Evolutionary conservation across 2,329 filamentous ascomycete species (phyloP).

Genomic region (Colletotrichum liaoningense): DNA sequence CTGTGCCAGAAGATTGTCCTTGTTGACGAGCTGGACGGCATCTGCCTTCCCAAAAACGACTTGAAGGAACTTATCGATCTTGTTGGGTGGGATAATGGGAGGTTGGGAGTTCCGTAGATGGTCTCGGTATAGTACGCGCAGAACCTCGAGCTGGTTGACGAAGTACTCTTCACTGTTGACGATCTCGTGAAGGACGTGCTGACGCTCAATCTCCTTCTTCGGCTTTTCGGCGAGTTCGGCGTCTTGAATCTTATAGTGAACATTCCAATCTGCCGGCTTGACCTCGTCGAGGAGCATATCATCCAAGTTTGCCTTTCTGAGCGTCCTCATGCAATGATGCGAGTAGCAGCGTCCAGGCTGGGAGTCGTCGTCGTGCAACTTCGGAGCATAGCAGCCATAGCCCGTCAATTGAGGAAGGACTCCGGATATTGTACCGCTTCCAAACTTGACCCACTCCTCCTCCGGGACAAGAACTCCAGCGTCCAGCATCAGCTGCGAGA

Average conservation of each 20-base stretch:
- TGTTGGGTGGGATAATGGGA: conserved; percentile 82
- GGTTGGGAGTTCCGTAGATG: conserved; percentile 79
- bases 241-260: conserved; percentile 86
- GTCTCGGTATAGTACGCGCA: conserved; percentile 88
- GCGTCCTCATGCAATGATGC: conserved; percentile 89
- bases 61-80: conserved; percentile 81
- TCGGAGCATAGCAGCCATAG: conserved; percentile 89
- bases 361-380: conserved; percentile 75
- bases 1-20: conserved; percentile 90
- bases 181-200: conserved; percentile 96
- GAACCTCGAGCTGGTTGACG: conserved; percentile 88
- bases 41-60: conserved; percentile 94
- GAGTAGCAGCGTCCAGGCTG: conserved; percentile 88
- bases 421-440: conserved; percentile 82
- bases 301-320: conserved; percentile 93
- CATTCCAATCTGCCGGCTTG: conserved; percentile 86
- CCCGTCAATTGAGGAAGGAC: conserved; percentile 95
- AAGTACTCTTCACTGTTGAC: conserved; percentile 93
- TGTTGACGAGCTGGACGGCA: conserved; percentile 88
- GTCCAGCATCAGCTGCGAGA: conserved; percentile 83
- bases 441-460: conserved; percentile 98
- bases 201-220: conserved; percentile 90
- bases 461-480: conserved; percentile 84
- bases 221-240: conserved; percentile 77
- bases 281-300: conserved; percentile 76